Evolutionary conservation across 768 basidiomycete species (phyloP).

Genomic region (Tulasnella sp.): DNA sequence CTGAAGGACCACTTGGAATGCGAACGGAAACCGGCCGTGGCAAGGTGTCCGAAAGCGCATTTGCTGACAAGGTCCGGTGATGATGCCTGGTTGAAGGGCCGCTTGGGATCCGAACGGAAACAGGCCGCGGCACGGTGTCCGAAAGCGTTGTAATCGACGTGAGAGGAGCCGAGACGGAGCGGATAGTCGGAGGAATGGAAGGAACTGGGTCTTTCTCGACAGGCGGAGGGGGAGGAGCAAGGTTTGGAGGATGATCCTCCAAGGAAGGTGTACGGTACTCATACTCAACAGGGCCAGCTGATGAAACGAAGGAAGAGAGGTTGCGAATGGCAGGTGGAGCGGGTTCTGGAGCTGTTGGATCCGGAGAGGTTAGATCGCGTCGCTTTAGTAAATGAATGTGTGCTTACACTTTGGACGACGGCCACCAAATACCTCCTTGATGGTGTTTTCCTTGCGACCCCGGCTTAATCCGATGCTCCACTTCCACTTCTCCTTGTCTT

Average conservation of each 20-base stretch:
- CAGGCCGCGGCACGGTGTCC: not conserved
- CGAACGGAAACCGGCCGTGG: not conserved
- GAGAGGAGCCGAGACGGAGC: not conserved
- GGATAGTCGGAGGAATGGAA: not conserved
- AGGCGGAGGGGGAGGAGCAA: not conserved
- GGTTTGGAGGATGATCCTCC: slow-evolving; percentile 6
- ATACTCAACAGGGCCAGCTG: slow-evolving; percentile 18
- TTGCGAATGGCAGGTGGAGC: slow-evolving; percentile 20
- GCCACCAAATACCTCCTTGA: slow-evolving; percentile 27
- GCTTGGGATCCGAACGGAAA: not conserved
- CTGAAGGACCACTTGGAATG: not conserved
- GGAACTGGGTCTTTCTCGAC: not conserved
- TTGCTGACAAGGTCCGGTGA: not conserved
- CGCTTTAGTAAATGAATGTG: slow-evolving; percentile 29
- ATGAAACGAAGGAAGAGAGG: slow-evolving; percentile 9
- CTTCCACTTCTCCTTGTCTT: slow-evolving; percentile 48
- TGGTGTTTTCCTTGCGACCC: slow-evolving; percentile 52
- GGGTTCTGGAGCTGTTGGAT: slow-evolving; percentile 10
- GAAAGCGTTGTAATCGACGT: not conserved
- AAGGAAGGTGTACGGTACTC: slow-evolving; percentile 13
- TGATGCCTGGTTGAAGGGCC: not conserved
- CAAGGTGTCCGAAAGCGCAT: not conserved
- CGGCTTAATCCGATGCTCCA: slow-evolving; percentile 55
- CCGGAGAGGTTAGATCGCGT: slow-evolving; percentile 31
- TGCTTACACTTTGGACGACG: not conserved